Conservation (phyloP, 371 early-diverging fungal genomes). For the Rhizomucor pusillus region DNA sequence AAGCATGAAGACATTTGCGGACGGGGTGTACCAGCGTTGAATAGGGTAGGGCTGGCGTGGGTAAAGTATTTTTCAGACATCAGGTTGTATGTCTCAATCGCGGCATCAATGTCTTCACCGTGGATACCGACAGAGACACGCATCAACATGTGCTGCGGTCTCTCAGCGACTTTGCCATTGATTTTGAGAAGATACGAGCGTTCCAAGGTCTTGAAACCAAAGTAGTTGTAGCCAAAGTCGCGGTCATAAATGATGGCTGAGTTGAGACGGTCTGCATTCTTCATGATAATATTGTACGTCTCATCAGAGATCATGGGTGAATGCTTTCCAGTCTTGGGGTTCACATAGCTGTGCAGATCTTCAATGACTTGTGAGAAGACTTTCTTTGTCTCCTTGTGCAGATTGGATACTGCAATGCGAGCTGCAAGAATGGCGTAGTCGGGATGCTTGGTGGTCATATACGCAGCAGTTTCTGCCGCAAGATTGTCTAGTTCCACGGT, state of each 20-base stretch:
- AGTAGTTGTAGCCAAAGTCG: slow-evolving; percentile 97
- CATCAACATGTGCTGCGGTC: slow-evolving; percentile 99
- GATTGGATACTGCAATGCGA: slow-evolving; percentile 95
- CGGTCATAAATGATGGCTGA: slow-evolving; percentile 92
- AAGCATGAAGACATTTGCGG: slow-evolving; percentile 98
- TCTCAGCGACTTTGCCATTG: slow-evolving; percentile 82
- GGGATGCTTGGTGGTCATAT: slow-evolving; percentile 97
- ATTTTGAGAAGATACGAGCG: slow-evolving; percentile 94
- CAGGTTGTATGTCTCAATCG: slow-evolving; percentile 95
- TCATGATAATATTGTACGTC: slow-evolving; percentile 71
- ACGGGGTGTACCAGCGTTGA: slow-evolving; percentile 96
- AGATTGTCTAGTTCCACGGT: slow-evolving; percentile 97
- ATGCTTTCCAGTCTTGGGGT: slow-evolving; percentile 86
- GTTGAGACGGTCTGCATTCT: slow-evolving; percentile 84
- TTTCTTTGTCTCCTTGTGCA: slow-evolving; percentile 96
- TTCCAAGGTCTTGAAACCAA: slow-evolving; percentile 99
- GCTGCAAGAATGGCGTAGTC: slow-evolving; percentile 98
- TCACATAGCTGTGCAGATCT: slow-evolving; percentile 81
- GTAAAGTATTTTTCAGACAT: slow-evolving; percentile 97
- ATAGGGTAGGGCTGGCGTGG: slow-evolving; percentile 98
- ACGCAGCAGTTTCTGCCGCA: slow-evolving; percentile 96
- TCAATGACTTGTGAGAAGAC: slow-evolving; percentile 90
- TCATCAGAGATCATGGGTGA: slow-evolving; percentile 87
- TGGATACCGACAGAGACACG: slow-evolving; percentile 98
- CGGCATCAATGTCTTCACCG: slow-evolving; percentile 89